Evolutionary conservation across 2,329 filamentous ascomycete species (phyloP).

Genomic region (Ascochyta lentis): DNA sequence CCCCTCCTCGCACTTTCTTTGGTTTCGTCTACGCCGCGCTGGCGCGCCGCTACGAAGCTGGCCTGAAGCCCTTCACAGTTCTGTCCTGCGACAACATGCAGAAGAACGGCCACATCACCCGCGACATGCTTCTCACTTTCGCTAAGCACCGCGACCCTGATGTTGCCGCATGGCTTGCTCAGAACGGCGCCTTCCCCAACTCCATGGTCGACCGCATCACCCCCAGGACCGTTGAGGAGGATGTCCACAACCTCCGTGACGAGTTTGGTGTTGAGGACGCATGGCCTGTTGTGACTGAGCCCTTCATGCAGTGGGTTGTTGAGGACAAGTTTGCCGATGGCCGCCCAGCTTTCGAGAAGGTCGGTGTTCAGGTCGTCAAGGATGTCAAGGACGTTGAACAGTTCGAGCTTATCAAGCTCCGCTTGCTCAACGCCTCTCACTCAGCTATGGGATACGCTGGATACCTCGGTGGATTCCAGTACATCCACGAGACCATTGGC

Average conservation of each 20-base stretch:
- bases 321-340: conserved; percentile 41
- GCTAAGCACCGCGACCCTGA: conserved; percentile 33
- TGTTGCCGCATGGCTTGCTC: conserved; percentile 34
- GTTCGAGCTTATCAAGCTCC: conserved; percentile 39
- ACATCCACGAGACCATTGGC: conserved; percentile 38
- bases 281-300: conserved; percentile 40
- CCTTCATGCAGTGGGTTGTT: conserved; percentile 40
- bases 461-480: conserved; percentile 35
- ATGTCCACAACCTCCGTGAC: conserved; percentile 28
- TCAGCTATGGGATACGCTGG: conserved; percentile 37
- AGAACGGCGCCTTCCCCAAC: conserved; percentile 41
- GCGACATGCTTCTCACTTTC: conserved; percentile 35
- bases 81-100: conserved; percentile 43
- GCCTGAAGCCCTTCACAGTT: conserved; percentile 37
- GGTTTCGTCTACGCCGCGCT: conserved; percentile 37
- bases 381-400: conserved; percentile 36
- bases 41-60: conserved; percentile 33
- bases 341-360: conserved; percentile 38
- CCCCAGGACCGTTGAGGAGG: conserved; percentile 32
- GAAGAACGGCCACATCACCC: conserved; percentile 39
- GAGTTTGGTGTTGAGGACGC: conserved; percentile 35
- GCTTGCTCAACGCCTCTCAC: conserved; percentile 37
- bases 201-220: conserved; percentile 43
- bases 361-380: conserved; percentile 39
- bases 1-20: conserved; percentile 35